Percentiles rank a stretch among this genome's conserved stretches.
phyloP scores from a whole-genome alignment of 2,329 filamentous ascomycete genomes.

The Leptographium flavum region DNA sequence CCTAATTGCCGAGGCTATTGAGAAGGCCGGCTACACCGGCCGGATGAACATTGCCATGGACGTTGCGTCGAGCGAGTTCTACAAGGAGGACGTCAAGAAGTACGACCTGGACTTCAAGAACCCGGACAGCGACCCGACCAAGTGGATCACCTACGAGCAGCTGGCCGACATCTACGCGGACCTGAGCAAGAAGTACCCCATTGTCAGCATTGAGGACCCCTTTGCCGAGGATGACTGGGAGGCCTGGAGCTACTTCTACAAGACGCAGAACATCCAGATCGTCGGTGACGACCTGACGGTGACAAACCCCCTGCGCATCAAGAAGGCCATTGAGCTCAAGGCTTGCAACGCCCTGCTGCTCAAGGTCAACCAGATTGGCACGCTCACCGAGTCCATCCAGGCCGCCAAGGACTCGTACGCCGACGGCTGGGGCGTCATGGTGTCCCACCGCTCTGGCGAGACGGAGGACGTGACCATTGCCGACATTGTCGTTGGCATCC shows the following conservation, averaged over 20 bases:
- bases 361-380: slow-evolving; percentile 99
- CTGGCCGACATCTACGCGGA: slow-evolving; percentile 83
- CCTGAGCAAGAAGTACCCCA: slow-evolving; percentile 89
- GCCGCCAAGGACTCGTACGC: slow-evolving; percentile 97
- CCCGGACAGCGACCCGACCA: slow-evolving; percentile 84
- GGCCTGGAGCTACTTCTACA: slow-evolving; percentile 99
- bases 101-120: slow-evolving; percentile 99
- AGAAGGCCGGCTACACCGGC: slow-evolving; percentile 89
- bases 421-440: slow-evolving; percentile 97
- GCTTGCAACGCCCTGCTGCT: slow-evolving; percentile 94
- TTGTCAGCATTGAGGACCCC: slow-evolving; percentile 96
- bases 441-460: slow-evolving; percentile 97
- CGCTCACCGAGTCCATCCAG: slow-evolving; percentile 96
- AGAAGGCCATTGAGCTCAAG: slow-evolving; percentile 99
- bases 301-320: slow-evolving; percentile 97
- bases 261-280: slow-evolving; percentile 96
- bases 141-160: slow-evolving; percentile 99
- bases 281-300: slow-evolving; percentile 98
- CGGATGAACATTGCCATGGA: slow-evolving; percentile 98
- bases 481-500: slow-evolving; percentile 93
- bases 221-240: slow-evolving; percentile 99
- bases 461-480: slow-evolving; percentile 99
- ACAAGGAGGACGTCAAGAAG: slow-evolving; percentile 95
- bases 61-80: slow-evolving; percentile 98
- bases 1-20: slow-evolving; percentile 88